A percentile compares a stretch with the other conserved stretches of the same genome.
phyloP scores from a whole-genome alignment of 1,284 basidiomycete species.

The Puccinia hordei region DNA sequence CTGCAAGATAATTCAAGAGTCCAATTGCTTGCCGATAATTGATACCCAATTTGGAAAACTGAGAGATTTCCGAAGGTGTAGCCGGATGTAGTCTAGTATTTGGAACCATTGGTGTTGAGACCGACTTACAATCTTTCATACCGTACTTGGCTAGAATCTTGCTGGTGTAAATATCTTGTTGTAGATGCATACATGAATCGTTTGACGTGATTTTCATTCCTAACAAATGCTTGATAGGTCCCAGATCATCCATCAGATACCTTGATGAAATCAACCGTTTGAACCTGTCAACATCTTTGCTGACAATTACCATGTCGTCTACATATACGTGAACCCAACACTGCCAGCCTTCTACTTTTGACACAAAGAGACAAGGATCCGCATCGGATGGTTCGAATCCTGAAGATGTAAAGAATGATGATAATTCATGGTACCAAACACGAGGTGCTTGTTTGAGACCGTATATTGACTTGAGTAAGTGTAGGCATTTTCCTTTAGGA shows the following conservation, averaged over 20 bases:
- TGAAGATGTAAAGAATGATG: not conserved
- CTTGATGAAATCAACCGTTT: not conserved
- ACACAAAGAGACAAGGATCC: constrained; percentile 4
- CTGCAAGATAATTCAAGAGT: no score
- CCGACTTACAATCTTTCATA: no score
- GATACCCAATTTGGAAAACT: not conserved
- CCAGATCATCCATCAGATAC: constrained; percentile 16
- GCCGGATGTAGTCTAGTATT: no score
- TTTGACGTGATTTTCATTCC: not conserved
- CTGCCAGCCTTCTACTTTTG: no score
- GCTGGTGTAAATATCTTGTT: no score
- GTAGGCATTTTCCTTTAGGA: not conserved
- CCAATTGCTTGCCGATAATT: no score
- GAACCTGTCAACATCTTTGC: not conserved
- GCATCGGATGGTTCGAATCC: not conserved
- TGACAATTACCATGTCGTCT: not conserved
- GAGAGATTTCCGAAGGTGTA: no score
- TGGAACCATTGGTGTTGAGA: no score
- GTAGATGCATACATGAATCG: not conserved
- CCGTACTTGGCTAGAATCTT: no score
- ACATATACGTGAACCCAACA: no score
- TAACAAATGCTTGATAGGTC: not conserved
- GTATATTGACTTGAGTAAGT: not conserved
- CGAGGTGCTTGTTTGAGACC: constrained; percentile 7
- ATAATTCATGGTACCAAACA: not conserved